Conservation (phyloP, 1,139 yeast genomes). For the Yarrowia galli region DNA sequence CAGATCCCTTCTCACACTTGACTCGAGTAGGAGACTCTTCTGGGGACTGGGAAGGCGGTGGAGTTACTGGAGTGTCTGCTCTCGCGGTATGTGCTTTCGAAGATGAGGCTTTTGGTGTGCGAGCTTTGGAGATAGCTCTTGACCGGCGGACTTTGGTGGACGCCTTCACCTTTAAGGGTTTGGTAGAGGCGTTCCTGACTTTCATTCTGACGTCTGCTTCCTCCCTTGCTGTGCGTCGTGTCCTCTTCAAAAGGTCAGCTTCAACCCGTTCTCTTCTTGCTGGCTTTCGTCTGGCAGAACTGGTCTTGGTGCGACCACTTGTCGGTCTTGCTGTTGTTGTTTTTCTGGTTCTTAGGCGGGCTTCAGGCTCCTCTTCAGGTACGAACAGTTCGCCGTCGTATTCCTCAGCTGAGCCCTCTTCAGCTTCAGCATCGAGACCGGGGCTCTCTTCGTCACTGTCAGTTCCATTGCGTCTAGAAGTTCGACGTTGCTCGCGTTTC, state of each 20-base stretch:
- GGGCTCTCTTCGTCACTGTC: too few species aligned
- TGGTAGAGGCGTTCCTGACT: too few species aligned
- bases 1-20: not conserved
- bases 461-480: not conserved
- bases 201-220: too few species aligned
- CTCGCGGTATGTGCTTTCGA: not conserved
- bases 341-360: not conserved
- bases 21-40: not conserved
- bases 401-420: not conserved
- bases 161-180: too few species aligned
- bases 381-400: not conserved
- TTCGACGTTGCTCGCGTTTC: not conserved
- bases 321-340: not conserved
- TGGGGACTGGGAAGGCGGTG: not conserved
- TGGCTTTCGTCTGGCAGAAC: too few species aligned
- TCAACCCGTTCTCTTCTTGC: not conserved
- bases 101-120: too few species aligned
- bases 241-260: not conserved
- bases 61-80: not conserved
- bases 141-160: too few species aligned
- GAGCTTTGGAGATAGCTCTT: too few species aligned
- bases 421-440: not conserved
- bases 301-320: not conserved
- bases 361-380: not conserved
- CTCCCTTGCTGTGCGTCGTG: not conserved